Percentiles rank a stretch among this genome's conserved stretches.
These are phyloP conservation scores for Suillus variegatus DNA, from an alignment of 768 basidiomycete species.

Conservation along the genomic window DNA sequence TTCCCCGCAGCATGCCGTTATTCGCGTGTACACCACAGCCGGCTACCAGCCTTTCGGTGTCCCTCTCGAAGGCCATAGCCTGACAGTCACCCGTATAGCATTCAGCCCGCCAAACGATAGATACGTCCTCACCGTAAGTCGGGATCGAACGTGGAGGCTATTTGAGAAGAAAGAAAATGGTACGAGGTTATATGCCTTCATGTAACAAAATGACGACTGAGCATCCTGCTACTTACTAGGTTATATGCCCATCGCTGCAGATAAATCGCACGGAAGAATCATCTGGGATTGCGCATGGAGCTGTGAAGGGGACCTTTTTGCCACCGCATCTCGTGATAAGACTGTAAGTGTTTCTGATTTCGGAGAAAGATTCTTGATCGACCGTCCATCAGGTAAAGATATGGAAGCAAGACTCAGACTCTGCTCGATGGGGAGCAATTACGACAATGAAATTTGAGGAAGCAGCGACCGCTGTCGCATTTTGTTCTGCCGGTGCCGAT, in stretches of 20 bases:
- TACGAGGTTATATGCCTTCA: constrained; percentile 19
- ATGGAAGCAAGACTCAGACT: constrained; percentile 53
- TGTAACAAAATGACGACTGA: neutral
- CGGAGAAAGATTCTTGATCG: neutral
- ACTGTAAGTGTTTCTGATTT: constrained; percentile 52
- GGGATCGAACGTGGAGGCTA: constrained; percentile 91
- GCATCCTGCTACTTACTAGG: constrained; percentile 37
- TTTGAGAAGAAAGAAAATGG: constrained; percentile 56
- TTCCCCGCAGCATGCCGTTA: constrained; percentile 82
- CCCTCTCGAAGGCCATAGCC: constrained; percentile 77
- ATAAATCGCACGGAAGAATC: constrained; percentile 89
- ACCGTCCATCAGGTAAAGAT: constrained; percentile 67
- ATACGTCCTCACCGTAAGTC: constrained; percentile 78
- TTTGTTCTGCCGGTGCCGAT: constrained; percentile 42
- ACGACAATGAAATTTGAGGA: constrained; percentile 70
- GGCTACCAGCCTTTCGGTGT: constrained; percentile 71
- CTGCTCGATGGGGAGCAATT: constrained; percentile 53
- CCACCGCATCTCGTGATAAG: constrained; percentile 94
- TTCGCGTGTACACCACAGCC: constrained; percentile 76
- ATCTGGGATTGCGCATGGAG: constrained; percentile 97
- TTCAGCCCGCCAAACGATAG: constrained; percentile 83
- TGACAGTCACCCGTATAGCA: constrained; percentile 88
- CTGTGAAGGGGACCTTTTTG: constrained; percentile 74
- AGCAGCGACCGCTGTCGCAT: constrained; percentile 82
- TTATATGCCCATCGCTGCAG: constrained; percentile 61